Base-by-base conservation (phyloP, 2,329 filamentous ascomycete genomes). In the Phoma sp. region DNA sequence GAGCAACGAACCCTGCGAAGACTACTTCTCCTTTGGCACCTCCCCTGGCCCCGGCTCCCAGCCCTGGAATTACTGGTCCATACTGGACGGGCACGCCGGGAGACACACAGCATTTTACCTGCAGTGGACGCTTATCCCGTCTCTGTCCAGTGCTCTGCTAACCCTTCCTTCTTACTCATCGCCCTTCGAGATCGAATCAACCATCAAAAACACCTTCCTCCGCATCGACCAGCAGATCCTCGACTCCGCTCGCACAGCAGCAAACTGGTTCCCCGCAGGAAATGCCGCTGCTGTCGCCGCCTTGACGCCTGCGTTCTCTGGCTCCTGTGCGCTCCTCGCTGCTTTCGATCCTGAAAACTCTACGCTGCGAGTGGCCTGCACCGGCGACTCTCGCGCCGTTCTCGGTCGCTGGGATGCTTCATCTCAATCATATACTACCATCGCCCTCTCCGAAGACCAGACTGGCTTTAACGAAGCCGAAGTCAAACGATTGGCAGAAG, bases 371-470 rank as follows among this genome's bases (percentile, higher is more conserved):
- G 85, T 88, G 2, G 88, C 88, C 0, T 87, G 85, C 58, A 84
- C 84, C 0, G 88, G 88, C 0, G 88, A 91, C 73, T 89, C 85
- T 0, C 81, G 87, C 32, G 87, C 87, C 10, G 85, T 90, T 0
- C 77, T 89, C 0, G 88, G 87, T 1, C 71, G 77, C 57, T 78
- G 80, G 74, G 77, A 80, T 12, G 47, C 74, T 0, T 67, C 77
- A 0, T 50, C 63, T 8, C 74, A 77, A 0, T 76, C 72, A 19
- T 89, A 86, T 77, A 70, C 78, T 2, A 77, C 81, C 0, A 78
- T 80, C 6, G 76, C 82, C 1, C 78, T 91, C 15, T 88, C 86
- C 10, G 73, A 78, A 12, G 88, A 91, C 69, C 88, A 90, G 65
- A 89, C 85, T 0, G 87, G 87, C 38, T 82, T 82, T 63, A 90